phyloP scores from a whole-genome alignment of 768 basidiomycete genomes.

The Phanerodontia chrysosporium region DNA sequence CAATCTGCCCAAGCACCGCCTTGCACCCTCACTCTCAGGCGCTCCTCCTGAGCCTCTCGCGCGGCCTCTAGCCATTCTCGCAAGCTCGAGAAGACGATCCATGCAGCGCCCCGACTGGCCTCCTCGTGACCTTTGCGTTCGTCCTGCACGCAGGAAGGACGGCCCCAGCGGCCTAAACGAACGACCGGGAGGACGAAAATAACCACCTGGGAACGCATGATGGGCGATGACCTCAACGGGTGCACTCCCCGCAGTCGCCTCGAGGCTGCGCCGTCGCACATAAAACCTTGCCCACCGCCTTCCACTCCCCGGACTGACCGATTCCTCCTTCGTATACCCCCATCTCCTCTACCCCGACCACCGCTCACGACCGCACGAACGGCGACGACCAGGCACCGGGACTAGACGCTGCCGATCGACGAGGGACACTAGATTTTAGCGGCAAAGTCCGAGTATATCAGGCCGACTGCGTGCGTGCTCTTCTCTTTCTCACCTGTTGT shows the following conservation, averaged over 20 bases:
- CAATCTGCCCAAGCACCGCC: no score
- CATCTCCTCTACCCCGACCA: not conserved
- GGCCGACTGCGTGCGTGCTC: not conserved
- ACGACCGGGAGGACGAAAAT: no score
- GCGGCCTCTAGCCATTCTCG: no score
- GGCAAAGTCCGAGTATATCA: not conserved
- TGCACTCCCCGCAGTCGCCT: not conserved
- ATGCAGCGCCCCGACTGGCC: no score
- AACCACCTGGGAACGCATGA: not conserved
- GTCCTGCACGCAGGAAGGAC: no score
- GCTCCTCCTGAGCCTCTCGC: no score
- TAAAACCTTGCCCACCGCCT: not conserved
- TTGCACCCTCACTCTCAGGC: no score
- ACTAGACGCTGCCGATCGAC: not conserved
- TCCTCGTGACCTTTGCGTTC: no score
- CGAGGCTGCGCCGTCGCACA: not conserved
- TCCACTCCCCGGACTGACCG: not conserved
- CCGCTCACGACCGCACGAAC: not conserved
- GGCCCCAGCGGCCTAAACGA: no score
- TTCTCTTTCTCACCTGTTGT: not conserved
- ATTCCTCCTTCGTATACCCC: not conserved
- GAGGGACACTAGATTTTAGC: not conserved
- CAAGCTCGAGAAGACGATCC: no score
- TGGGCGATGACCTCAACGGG: slow-evolving; percentile 5
- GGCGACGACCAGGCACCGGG: not conserved